Evolutionary conservation across 148 eudicot genomes (phyloP).

Genomic region (Mesembryanthemum crystallinum): DNA sequence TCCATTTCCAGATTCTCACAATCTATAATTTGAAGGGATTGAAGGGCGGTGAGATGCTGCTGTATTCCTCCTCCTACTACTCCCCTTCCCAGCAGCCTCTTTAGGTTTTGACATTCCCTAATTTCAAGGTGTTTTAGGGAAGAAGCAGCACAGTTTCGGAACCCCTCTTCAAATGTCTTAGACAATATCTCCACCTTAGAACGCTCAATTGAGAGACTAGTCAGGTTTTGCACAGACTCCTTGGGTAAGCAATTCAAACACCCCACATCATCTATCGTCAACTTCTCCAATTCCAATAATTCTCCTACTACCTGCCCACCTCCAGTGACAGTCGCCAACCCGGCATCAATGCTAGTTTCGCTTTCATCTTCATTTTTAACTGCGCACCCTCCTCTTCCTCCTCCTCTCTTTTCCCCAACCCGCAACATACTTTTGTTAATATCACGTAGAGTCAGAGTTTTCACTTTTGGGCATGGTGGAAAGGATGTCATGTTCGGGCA

Average conservation of each 20-base stretch:
- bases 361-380: too few relatives aligned
- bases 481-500: neutral
- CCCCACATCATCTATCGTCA: neutral
- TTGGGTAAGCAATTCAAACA: neutral
- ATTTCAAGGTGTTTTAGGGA: neutral
- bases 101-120: rapidly evolving
- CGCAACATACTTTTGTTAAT: too few relatives aligned
- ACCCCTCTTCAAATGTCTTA: neutral
- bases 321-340: too few relatives aligned
- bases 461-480: neutral
- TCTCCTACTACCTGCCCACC: too few relatives aligned
- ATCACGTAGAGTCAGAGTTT: neutral
- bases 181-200: too few relatives aligned
- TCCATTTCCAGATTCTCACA: neutral
- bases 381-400: too few relatives aligned
- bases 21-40: neutral
- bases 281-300: too few relatives aligned
- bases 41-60: constrained; percentile 2
- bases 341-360: too few relatives aligned
- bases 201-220: too few relatives aligned
- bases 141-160: neutral
- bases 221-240: rapidly evolving
- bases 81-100: too few relatives aligned
- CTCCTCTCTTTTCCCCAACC: too few relatives aligned
- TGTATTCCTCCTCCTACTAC: neutral